Conservation (phyloP, 805 yeast species). For the Cyberlindnera mycetangii region DNA sequence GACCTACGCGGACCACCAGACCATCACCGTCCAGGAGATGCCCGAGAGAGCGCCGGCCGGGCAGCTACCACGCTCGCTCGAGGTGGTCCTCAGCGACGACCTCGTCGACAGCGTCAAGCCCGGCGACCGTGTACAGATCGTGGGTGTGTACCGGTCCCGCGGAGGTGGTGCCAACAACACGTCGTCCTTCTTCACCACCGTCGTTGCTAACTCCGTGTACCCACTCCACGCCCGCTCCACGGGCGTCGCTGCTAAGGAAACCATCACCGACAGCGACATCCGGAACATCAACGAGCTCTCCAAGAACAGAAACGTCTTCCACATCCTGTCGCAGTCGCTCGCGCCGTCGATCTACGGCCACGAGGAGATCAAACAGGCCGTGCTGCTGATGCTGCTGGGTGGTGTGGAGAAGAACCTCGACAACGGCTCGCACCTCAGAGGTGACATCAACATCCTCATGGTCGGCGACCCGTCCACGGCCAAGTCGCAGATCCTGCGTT, state of each 20-base stretch:
- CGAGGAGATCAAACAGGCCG: conserved; percentile 87
- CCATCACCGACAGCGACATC: conserved; percentile 76
- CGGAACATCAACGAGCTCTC: conserved; percentile 81
- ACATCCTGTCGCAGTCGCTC: conserved; percentile 74
- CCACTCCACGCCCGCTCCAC: conserved; percentile 86
- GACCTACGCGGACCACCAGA: conserved; percentile 92
- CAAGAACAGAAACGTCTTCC: conserved; percentile 68
- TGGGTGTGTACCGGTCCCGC: conserved; percentile 89
- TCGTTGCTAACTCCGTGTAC: conserved; percentile 86
- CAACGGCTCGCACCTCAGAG: conserved; percentile 95
- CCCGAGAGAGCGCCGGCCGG: conserved; percentile 99
- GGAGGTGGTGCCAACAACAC: conserved; percentile 62
- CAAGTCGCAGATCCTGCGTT: conserved; percentile 90
- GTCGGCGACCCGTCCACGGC: conserved; percentile 99
- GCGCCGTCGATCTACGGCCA: conserved; percentile 97
- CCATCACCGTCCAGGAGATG: conserved; percentile 91
- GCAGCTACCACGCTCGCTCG: conserved; percentile 90
- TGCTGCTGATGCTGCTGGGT: conserved; percentile 84
- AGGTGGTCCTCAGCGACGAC: conserved; percentile 91
- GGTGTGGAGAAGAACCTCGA: conserved; percentile 92
- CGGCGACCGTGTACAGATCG: conserved; percentile 91
- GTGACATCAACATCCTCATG: conserved; percentile 93
- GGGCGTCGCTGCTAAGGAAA: conserved; percentile 69
- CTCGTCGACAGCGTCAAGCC: conserved; percentile 90
- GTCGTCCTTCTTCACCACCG: conserved; percentile 75